Conservation (phyloP, 1,284 basidiomycete genomes). For the Takashimella koratensis region DNA sequence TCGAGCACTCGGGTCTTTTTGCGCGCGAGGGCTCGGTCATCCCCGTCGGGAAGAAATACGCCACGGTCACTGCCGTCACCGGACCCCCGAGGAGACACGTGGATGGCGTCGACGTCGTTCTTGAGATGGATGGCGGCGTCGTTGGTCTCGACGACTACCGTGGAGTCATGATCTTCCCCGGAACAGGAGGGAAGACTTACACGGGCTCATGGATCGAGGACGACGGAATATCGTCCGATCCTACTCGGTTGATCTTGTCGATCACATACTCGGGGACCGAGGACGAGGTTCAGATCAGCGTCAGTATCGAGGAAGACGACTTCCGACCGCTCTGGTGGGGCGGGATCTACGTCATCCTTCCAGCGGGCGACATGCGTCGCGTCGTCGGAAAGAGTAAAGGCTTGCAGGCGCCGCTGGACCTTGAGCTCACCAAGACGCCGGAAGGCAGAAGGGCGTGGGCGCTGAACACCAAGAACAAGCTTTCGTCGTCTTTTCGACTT, state of each 20-base stretch:
- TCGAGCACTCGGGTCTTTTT: constrained; percentile 33
- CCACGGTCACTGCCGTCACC: constrained; percentile 25
- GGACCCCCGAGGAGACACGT: constrained; percentile 23
- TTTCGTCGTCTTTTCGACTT: background rate
- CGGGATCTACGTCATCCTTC: constrained; percentile 40
- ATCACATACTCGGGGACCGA: constrained; percentile 29
- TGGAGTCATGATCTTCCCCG: constrained; percentile 35
- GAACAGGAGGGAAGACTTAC: constrained; percentile 9
- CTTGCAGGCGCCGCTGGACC: constrained; percentile 1
- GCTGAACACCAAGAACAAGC: background rate
- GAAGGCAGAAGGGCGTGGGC: background rate
- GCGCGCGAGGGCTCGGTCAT: constrained; percentile 32
- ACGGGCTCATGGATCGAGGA: constrained; percentile 47
- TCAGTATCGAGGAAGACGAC: constrained; percentile 25
- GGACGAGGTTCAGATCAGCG: constrained; percentile 30
- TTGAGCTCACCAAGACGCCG: background rate
- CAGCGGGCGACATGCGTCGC: constrained; percentile 30
- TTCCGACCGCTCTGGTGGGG: constrained; percentile 45
- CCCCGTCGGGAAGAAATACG: constrained; percentile 33
- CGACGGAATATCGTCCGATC: constrained; percentile 44
- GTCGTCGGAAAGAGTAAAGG: constrained; percentile 22
- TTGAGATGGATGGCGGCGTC: constrained; percentile 26
- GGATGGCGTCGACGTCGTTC: constrained; percentile 26
- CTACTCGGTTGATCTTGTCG: constrained; percentile 30
- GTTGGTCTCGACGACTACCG: constrained; percentile 36